Evolutionary conservation across 202 grass and related monocot species (phyloP).

Genomic region (Digitaria exilis): DNA sequence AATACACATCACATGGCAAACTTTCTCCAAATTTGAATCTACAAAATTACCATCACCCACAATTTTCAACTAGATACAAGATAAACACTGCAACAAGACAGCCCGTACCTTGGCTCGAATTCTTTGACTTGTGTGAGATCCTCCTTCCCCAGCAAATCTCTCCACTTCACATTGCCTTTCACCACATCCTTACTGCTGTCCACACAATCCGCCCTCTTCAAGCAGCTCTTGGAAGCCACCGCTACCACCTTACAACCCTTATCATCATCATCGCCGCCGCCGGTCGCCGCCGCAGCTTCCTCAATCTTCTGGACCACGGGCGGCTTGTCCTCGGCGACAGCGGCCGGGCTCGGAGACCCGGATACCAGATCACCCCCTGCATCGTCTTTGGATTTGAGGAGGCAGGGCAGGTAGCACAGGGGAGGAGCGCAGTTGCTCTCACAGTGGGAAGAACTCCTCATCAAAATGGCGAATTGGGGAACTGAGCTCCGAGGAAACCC

Average conservation of each 20-base stretch:
- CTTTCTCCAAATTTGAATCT: not conserved
- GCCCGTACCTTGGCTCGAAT: constrained; percentile 54
- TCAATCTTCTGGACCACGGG: constrained; percentile 23
- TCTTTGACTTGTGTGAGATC: constrained; percentile 62
- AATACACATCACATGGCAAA: constrained; percentile 4
- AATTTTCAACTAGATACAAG: not conserved
- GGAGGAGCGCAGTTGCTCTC: constrained; percentile 53
- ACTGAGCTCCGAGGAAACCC: constrained; percentile 22
- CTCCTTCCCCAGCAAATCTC: constrained; percentile 60
- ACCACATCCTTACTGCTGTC: constrained; percentile 17
- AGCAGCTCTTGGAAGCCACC: constrained; percentile 52
- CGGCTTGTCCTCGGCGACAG: constrained; percentile 6
- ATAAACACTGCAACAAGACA: constrained; percentile 9
- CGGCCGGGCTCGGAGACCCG: constrained; percentile 8
- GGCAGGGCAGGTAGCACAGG: constrained; percentile 44
- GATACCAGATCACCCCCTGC: not conserved
- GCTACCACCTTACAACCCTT: constrained; percentile 15
- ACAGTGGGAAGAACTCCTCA: constrained; percentile 51
- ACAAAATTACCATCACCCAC: not conserved
- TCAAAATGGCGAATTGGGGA: constrained; percentile 52
- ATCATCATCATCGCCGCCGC: not conserved
- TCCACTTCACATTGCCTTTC: constrained; percentile 70
- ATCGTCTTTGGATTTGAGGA: constrained; percentile 38
- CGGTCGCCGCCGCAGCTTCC: not conserved
- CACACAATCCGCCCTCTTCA: constrained; percentile 43